Percentiles rank a stretch among this genome's conserved stretches.
phyloP scores from a whole-genome alignment of 1,284 basidiomycete genomes.

The Testicularia cyperi region DNA sequence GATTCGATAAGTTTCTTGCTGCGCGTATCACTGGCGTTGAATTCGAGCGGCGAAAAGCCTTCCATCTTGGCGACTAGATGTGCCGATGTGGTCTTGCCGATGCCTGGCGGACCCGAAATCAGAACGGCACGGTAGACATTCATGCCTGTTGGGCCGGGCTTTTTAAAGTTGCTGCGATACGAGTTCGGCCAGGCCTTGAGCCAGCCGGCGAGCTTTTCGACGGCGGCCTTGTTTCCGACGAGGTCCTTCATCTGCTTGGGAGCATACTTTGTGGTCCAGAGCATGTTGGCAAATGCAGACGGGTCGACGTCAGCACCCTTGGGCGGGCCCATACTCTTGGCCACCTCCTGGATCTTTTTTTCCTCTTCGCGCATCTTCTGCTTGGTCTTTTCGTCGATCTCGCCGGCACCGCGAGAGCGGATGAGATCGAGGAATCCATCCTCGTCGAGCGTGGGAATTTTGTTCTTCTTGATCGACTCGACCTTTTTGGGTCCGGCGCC shows the following conservation, averaged over 20 bases:
- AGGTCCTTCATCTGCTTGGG: conserved; percentile 84
- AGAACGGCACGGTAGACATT: conserved; percentile 83
- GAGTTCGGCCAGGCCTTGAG: conserved; percentile 72
- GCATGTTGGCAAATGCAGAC: conserved; percentile 61
- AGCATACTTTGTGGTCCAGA: conserved; percentile 96
- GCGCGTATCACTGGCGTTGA: conserved; percentile 92
- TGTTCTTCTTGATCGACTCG: conserved; percentile 76
- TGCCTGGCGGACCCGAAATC: conserved; percentile 90
- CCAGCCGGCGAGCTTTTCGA: conserved; percentile 83
- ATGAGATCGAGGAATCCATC: conserved; percentile 79
- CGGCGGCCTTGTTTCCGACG: conserved; percentile 87
- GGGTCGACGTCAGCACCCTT: conserved; percentile 34
- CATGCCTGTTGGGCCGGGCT: conserved; percentile 87
- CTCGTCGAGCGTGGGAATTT: conserved; percentile 75
- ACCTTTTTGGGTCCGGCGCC: conserved; percentile 87
- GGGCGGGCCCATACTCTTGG: conserved; percentile 40
- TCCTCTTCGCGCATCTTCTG: conserved; percentile 82
- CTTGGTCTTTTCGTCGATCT: conserved; percentile 75
- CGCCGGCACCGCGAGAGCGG: conserved; percentile 35
- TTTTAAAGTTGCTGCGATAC: conserved; percentile 69
- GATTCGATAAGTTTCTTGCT: conserved; percentile 97
- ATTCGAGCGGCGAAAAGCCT: conserved; percentile 87
- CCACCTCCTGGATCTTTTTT: conserved; percentile 62
- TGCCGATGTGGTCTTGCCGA: conserved; percentile 95
- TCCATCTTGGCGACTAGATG: conserved; percentile 85